Percentiles rank a stretch among this genome's conserved stretches.
Conservation (phyloP, 805 yeast genomes). For the Sugiyamaella qingdaonensis region DNA sequence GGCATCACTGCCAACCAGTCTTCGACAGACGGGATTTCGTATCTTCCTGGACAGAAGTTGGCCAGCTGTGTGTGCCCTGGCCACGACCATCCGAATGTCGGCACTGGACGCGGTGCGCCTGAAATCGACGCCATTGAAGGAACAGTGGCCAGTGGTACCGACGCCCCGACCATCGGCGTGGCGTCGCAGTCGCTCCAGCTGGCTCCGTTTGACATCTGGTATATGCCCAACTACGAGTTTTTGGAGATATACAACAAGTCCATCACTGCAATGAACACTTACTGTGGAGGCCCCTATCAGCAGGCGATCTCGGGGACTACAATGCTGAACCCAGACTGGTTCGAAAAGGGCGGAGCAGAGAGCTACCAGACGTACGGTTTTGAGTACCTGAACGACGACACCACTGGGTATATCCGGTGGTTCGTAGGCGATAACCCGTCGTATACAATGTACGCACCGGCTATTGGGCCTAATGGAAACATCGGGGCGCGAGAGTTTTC, state of each 20-base stretch:
- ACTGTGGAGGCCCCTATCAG: constrained; percentile 90
- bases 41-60: constrained; percentile 78
- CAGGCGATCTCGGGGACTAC: constrained; percentile 86
- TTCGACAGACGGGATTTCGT: constrained; percentile 82
- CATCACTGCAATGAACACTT: constrained; percentile 76
- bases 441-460: constrained; percentile 63
- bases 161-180: constrained; percentile 49
- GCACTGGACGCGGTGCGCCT: constrained; percentile 91
- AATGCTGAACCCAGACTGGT: constrained; percentile 78
- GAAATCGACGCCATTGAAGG: constrained; percentile 93
- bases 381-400: constrained; percentile 71
- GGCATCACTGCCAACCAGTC: constrained; percentile 95
- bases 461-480: constrained; percentile 89
- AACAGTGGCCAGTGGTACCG: constrained; percentile 46
- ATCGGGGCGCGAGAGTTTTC: constrained; percentile 76
- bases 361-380: constrained; percentile 69
- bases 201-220: constrained; percentile 96
- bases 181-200: constrained; percentile 91
- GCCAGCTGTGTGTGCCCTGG: constrained; percentile 75
- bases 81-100: constrained; percentile 83
- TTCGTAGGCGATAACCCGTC: constrained; percentile 79
- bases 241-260: constrained; percentile 66
- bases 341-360: constrained; percentile 56
- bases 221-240: constrained; percentile 79
- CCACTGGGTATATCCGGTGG: constrained; percentile 78